Evolutionary conservation across 2,329 filamentous ascomycete species (phyloP), one percentile per base, ranked within the genome.

Genomic region (Epichloe elymi): DNA sequence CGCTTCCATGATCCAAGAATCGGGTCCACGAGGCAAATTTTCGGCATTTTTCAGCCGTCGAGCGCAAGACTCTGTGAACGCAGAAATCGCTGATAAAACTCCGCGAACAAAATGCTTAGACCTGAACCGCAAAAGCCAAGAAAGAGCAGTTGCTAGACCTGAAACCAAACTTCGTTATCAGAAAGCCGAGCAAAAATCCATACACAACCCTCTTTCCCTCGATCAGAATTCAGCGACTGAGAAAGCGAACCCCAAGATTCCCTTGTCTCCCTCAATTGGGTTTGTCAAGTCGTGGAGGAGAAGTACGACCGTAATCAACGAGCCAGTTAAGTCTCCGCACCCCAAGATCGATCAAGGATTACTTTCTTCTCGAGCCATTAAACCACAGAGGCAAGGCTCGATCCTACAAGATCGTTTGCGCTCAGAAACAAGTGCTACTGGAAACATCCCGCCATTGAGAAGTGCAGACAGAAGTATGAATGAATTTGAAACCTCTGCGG

Each of bases 11-110:
- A 51, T 46, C 19, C 35, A 54, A 8, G 49, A 53, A 17, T 49
- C 52, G 5, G 51, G 54, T 26, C 59, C 54, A 14, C 58, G 55
- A 26, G 54, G 53, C 20, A 57, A 47, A 41, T 58, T 55, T 33
- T 50, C 50, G 14, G 7, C 14, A 12, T 45, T 46, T 37, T 47
- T 38, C 10, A 49, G 40, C 15, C 40, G 52, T 17, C 44, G 23
- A 33, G 20, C 35, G 17, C 37, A 45, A 6, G 48, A 45, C 19
- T 46, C 53, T 45, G 39, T 39, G 1, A 43, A 53, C 7, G 46
- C 44, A 17, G 33, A 11, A 5, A 17, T 14, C 19, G 8, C 37
- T 6, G 23, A 30, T 37, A 19, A 14, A 6, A n/a, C 19, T 12
- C 12, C 37, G 19, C 26, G 43, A 40, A n/a, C 26, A 19, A 46